A percentile compares a stretch with the other conserved stretches of the same genome.
These are phyloP conservation scores for Chlorella sp. DNA, from an alignment of 139 green algal genomes.

Conservation along the genomic window DNA sequence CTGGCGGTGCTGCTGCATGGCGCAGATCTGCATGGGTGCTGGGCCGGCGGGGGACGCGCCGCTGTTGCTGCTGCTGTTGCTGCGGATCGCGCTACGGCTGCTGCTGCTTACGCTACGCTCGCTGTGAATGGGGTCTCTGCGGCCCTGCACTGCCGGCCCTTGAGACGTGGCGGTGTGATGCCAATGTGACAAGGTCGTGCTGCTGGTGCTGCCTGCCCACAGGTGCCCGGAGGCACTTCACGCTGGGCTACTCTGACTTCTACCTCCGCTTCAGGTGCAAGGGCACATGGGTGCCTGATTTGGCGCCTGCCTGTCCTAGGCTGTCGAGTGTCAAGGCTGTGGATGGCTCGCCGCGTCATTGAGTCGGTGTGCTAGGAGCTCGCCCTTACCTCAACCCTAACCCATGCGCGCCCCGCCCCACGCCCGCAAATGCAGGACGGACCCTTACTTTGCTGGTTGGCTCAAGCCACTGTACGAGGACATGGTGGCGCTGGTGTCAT, in stretches of 20 bases:
- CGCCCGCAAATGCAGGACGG: too few species aligned
- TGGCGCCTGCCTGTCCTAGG: too few species aligned
- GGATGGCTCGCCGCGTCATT: too few species aligned
- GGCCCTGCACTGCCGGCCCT: not conserved
- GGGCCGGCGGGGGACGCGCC: too few species aligned
- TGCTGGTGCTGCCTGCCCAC: not conserved
- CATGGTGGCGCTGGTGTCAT: constrained; percentile 11
- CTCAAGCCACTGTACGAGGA: constrained; percentile 20
- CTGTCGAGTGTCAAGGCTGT: too few species aligned
- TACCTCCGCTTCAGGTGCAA: constrained; percentile 17
- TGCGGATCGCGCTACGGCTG: not conserved
- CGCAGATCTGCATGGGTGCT: not conserved
- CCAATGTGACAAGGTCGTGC: not conserved
- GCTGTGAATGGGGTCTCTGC: not conserved
- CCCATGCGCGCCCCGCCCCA: too few species aligned
- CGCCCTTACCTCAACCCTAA: too few species aligned
- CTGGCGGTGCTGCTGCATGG: not conserved
- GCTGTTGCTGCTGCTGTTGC: not conserved
- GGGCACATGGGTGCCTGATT: too few species aligned
- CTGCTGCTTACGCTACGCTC: not conserved
- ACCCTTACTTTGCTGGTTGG: constrained; percentile 18
- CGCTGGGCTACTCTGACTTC: constrained; percentile 39
- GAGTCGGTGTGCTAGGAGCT: too few species aligned
- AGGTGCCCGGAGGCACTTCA: constrained; percentile 51
- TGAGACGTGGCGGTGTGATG: not conserved